Percentiles rank a stretch among this genome's conserved stretches.
These are phyloP conservation scores for Alopecurus myosuroides DNA, from an alignment of 176 grass and related monocot genomes.

Conservation along the genomic window DNA sequence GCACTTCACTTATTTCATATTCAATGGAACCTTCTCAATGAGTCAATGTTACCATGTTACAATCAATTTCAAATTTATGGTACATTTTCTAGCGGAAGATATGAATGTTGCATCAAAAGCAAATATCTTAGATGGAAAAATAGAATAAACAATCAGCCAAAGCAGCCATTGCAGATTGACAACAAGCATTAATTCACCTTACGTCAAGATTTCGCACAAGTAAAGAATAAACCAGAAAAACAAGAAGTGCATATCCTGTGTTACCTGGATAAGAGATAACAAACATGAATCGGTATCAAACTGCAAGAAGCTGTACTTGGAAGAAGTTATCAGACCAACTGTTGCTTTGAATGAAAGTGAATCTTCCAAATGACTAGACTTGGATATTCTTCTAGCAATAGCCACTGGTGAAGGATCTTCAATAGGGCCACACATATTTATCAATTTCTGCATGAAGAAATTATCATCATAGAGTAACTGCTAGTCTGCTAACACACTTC, in stretches of 20 bases:
- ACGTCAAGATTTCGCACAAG: neutral
- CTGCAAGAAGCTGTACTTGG: conserved; percentile 72
- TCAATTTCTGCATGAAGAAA: conserved; percentile 73
- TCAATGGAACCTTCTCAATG: neutral
- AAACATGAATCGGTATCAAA: conserved; percentile 74
- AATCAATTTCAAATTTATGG: conserved; percentile 14
- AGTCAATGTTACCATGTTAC: neutral
- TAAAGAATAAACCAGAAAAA: conserved; percentile 9
- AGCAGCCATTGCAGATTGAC: conserved; percentile 13
- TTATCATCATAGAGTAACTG: conserved; percentile 28
- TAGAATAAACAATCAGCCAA: conserved; percentile 7
- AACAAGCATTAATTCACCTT: conserved; percentile 10
- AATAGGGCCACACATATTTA: conserved; percentile 65
- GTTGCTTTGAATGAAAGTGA: conserved; percentile 76
- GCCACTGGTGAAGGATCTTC: conserved; percentile 68
- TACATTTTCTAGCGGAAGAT: neutral
- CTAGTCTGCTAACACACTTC: neutral
- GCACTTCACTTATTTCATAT: neutral
- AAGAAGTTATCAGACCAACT: conserved; percentile 56
- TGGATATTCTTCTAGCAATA: conserved; percentile 58
- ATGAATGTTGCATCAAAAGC: neutral
- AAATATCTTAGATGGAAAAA: neutral
- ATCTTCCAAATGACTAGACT: conserved; percentile 57
- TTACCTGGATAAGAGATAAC: conserved; percentile 92
- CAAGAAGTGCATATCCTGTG: conserved; percentile 25